Evolutionary conservation across 441 rosid species (phyloP).

Genomic region (Metrosideros polymorpha): DNA sequence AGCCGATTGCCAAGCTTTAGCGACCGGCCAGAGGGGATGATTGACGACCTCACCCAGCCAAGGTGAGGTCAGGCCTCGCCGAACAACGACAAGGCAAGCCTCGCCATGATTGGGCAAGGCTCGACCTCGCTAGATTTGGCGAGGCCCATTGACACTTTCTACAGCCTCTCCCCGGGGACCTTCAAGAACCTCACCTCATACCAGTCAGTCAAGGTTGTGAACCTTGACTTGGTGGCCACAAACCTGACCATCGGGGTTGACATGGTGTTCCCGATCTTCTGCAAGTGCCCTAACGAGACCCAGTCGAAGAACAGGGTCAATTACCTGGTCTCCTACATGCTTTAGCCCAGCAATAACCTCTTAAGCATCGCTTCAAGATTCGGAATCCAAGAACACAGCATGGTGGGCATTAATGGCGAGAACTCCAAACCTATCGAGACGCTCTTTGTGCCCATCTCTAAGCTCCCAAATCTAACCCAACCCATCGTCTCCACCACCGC

Average conservation of each 20-base stretch:
- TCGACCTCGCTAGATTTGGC: too few species aligned
- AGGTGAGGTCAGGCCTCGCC: too few species aligned
- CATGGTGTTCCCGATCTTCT: slow-evolving; percentile 43
- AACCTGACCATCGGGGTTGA: slow-evolving; percentile 22
- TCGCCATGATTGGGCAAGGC: too few species aligned
- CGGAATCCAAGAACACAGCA: slow-evolving; percentile 24
- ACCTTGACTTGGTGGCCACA: slow-evolving; percentile 39
- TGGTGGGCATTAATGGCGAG: slow-evolving; percentile 34
- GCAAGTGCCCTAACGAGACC: slow-evolving; percentile 45
- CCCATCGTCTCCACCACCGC: slow-evolving; percentile 17
- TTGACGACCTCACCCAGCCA: too few species aligned
- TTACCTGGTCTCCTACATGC: slow-evolving; percentile 49
- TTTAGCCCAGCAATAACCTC: slow-evolving; percentile 43
- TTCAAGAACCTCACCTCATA: slow-evolving; percentile 54
- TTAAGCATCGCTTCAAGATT: slow-evolving; percentile 41
- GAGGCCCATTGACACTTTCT: slow-evolving; percentile 46
- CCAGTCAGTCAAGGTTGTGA: slow-evolving; percentile 48
- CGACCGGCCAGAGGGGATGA: too few species aligned
- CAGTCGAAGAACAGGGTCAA: slow-evolving; percentile 15
- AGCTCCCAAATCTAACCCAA: slow-evolving; percentile 40
- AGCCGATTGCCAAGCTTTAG: too few species aligned
- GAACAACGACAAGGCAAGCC: too few species aligned
- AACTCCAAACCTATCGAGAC: slow-evolving; percentile 20
- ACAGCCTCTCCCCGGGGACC: slow-evolving; percentile 12
- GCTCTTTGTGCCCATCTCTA: slow-evolving; percentile 37